Evolutionary conservation across 78 protist genomes (phyloP).

Genomic region (Protostelium mycophagum): DNA sequence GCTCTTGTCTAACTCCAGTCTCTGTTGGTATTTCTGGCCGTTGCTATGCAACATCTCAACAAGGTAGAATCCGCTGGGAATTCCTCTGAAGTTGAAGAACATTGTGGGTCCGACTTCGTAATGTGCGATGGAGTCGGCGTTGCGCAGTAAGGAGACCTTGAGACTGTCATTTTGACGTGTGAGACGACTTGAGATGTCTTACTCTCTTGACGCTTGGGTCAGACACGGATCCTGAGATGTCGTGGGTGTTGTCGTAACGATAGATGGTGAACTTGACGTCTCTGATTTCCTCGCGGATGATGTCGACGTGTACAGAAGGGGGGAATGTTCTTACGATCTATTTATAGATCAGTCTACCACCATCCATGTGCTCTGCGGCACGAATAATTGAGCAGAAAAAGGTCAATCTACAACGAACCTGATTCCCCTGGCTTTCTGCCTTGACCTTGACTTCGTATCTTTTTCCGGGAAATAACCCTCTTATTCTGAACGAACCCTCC

Average conservation of each 20-base stretch:
- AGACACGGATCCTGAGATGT: neutral
- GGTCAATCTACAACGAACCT: neutral
- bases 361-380: too few species aligned
- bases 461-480: neutral
- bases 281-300: neutral
- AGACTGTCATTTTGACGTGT: too few species aligned
- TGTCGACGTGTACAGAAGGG: neutral
- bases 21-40: neutral
- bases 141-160: too few species aligned
- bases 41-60: neutral
- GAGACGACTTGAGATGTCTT: too few species aligned
- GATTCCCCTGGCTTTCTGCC: neutral
- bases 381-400: neutral
- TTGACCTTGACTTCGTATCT: neutral
- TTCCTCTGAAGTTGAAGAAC: neutral
- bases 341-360: too few species aligned
- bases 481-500: neutral
- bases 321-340: neutral
- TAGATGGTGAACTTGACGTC: neutral
- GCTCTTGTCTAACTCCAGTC: neutral
- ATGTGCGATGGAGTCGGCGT: too few species aligned
- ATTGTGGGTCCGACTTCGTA: neutral
- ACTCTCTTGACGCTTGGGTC: too few species aligned
- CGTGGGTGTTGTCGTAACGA: neutral
- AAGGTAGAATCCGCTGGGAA: neutral